Conservation (phyloP, 345 rosid genomes). For the Noccaea bulbosa region DNA sequence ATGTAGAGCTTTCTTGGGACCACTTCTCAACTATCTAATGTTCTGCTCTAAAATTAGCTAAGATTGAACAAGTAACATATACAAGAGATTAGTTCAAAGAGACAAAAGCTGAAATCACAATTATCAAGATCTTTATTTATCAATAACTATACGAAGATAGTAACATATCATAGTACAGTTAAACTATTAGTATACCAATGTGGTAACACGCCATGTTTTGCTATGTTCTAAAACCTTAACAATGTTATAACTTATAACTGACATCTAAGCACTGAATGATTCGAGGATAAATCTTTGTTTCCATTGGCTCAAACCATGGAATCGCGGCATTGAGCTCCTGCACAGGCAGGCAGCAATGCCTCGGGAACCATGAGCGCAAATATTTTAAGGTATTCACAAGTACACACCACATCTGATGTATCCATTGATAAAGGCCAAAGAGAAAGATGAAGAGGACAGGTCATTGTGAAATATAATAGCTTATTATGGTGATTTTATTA, state of each 20-base stretch:
- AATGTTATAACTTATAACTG: constrained; percentile 39
- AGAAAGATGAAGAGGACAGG: constrained; percentile 47
- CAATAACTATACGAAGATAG: constrained; percentile 39
- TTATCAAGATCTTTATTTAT: constrained; percentile 45
- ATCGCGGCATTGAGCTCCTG: constrained; percentile 59
- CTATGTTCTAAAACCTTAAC: constrained; percentile 45
- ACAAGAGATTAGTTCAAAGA: constrained; percentile 42
- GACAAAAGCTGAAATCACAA: constrained; percentile 48
- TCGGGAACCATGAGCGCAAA: constrained; percentile 46
- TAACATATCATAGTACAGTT: constrained; percentile 37
- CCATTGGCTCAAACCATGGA: constrained; percentile 60
- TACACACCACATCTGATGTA: constrained; percentile 46
- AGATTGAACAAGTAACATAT: constrained; percentile 8
- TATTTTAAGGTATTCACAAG: constrained; percentile 45
- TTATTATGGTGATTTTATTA: constrained; percentile 16
- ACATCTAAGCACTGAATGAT: constrained; percentile 37
- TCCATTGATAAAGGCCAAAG: constrained; percentile 53
- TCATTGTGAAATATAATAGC: constrained; percentile 55
- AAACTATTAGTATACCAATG: constrained; percentile 40
- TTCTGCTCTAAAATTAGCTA: constrained; percentile 35
- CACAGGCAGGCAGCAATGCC: constrained; percentile 39
- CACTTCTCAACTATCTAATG: constrained; percentile 48
- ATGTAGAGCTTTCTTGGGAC: constrained; percentile 47
- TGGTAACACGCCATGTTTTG: constrained; percentile 37
- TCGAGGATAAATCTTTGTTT: constrained; percentile 49